Evolutionary conservation across 495 filamentous ascomycete genomes (phyloP), one percentile per base, ranked within the genome.

Genomic region (Filosporella fistucella): DNA sequence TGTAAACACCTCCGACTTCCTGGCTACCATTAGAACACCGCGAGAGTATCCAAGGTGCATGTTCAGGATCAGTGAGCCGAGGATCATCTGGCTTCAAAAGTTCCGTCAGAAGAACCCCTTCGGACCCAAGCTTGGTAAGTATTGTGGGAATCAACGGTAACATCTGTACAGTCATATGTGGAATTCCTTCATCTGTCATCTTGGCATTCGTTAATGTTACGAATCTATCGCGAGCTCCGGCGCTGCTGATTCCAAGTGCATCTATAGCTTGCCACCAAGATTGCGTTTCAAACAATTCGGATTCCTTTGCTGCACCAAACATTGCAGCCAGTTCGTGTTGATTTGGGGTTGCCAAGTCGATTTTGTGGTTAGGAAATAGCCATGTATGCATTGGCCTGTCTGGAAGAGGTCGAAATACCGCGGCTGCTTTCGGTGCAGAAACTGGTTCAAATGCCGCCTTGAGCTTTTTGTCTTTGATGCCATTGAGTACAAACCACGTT

Each of bases 361-460:
- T 60, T 42, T 63, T 63, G 41, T 66, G 47, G 6, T 45, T 29
- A 13, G 58, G 58, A 42, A 52, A 60, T 17, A 48, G 18, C 9
- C 39, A 16, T 43, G 29, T 32, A 32, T 42, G 39, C 14, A 17
- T 18, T 18, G 12, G 24, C 17, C 13, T 2, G n/a, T 24, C 24
- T 3, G 35, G 35, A 24, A 16, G 24, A 35, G 41, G 45, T 53
- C 16, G 62, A 57, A 96, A 89, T 4, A 96, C 64, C 3, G 82
- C 71, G 8, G 74, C 66, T 7, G 87, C 76, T 63, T 98, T 98
- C 35, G 75, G 77, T 2, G 72, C 72, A 2, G 88, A 93, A 9
- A 96, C 94, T n/a, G 93, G 93, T 61, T 98, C 93, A 54, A 91
- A 94, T 13, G 84, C 84, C n/a, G 89, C 72, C 2, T 71, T 68